Evolutionary conservation across 1,139 yeast species (phyloP).

Genomic region (Pichia sp.): DNA sequence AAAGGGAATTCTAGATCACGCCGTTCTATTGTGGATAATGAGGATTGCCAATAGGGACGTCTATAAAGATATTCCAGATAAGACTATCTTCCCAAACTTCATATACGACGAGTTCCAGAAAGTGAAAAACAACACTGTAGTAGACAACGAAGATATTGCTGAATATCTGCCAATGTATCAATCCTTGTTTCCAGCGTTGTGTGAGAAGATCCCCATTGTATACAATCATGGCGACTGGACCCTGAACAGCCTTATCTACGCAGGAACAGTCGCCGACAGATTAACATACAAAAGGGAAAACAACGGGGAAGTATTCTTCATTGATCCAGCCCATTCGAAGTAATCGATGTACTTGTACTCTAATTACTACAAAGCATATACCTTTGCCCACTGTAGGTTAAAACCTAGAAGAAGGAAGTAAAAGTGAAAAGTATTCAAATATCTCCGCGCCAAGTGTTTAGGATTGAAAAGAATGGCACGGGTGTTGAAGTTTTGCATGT

Average conservation of each 20-base stretch:
- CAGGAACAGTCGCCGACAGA: conserved; percentile 57
- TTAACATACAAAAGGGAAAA: conserved; percentile 56
- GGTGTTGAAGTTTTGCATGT: not conserved
- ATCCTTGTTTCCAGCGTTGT: conserved; percentile 50
- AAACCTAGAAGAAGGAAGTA: too few relatives aligned
- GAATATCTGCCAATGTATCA: conserved; percentile 55
- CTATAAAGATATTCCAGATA: conserved; percentile 27
- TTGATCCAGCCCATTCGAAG: conserved; percentile 31
- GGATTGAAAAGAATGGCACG: not conserved
- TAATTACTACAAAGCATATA: too few relatives aligned
- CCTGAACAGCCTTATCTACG: conserved; percentile 52
- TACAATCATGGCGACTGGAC: conserved; percentile 62
- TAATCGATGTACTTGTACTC: not conserved
- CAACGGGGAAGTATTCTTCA: conserved; percentile 58
- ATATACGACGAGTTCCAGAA: conserved; percentile 43
- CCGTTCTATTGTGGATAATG: conserved; percentile 59
- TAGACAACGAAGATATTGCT: conserved; percentile 45
- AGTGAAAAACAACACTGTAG: conserved; percentile 37
- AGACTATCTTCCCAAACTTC: conserved; percentile 46
- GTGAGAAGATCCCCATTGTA: conserved; percentile 57
- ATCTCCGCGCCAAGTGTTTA: not conserved
- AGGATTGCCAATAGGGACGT: conserved; percentile 49
- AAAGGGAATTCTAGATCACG: conserved; percentile 52
- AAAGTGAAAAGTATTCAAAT: not conserved
- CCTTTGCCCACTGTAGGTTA: too few relatives aligned